phyloP scores from a whole-genome alignment of 2,329 filamentous ascomycete genomes.

The Cladosporium colombiae region DNA sequence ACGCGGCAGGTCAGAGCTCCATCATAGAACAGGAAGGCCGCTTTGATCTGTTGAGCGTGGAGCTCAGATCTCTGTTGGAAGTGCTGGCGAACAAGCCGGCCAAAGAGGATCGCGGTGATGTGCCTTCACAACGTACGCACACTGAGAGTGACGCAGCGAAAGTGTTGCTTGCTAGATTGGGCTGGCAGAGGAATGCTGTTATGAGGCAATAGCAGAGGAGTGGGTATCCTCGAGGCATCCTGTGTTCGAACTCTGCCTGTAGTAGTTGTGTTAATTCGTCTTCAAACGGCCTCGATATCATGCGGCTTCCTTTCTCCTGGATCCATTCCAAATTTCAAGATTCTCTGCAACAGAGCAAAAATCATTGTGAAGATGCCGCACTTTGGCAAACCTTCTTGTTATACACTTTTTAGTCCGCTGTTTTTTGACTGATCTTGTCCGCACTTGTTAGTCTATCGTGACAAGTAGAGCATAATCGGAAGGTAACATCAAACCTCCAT shows the following conservation, averaged over 20 bases:
- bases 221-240: not conserved
- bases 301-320: not conserved
- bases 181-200: conserved; percentile 24
- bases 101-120: conserved; percentile 16
- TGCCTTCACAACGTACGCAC: not conserved
- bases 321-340: not conserved
- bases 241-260: not conserved
- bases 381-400: not conserved
- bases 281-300: not conserved
- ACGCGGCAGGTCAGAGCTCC: not conserved
- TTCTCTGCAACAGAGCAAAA: not conserved
- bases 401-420: not conserved
- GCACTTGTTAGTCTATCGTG: not conserved
- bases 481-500: not conserved
- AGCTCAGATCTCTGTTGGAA: conserved; percentile 22
- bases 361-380: not conserved
- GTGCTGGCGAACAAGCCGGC: conserved; percentile 23
- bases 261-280: not conserved
- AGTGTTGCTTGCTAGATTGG: conserved; percentile 26
- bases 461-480: not conserved
- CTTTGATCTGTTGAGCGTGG: conserved; percentile 20
- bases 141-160: conserved; percentile 26
- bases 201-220: not conserved
- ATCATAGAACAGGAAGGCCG: not conserved
- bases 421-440: not conserved